Evolutionary conservation across 495 filamentous ascomycete species (phyloP), one percentile per base, ranked within the genome.

Genomic region (Penicillium bialowiezense): DNA sequence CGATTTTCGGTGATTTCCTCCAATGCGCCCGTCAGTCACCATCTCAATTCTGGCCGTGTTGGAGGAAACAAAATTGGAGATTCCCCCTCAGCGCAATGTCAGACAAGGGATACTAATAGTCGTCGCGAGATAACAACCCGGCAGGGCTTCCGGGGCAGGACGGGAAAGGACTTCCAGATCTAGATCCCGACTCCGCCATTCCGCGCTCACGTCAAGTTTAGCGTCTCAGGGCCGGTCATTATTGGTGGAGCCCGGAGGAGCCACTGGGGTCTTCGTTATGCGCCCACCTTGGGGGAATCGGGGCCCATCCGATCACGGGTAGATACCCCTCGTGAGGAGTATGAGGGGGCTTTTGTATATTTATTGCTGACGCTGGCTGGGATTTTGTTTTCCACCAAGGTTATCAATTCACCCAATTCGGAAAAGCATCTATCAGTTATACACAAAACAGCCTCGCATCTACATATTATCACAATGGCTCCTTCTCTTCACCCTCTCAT

Each of bases 401-500:
- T 26, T 4, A 4, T 26, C 23, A 26, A 26, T 26, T 26, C 23
- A 26, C 23, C 8, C 23, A 26, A 26, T 26, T 26, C 23, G 23
- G 23, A 26, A 26, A 26, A 3, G n/a, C n/a, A n/a, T 33, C 18
- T 35, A 41, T 21, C 13, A 18, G 17, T 23, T 13, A 26, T 9
- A 20, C 23, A n/a, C 28, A 19, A 7, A 13, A 15, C 15, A 28
- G n/a, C n/a, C n/a, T n/a, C n/a, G n/a, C n/a, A n/a, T n/a, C n/a
- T n/a, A n/a, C n/a, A n/a, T n/a, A n/a, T n/a, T n/a, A n/a, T 20
- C 44, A 56, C 18, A 34, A 67, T 67, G 63, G 49, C 55, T 7
- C 63, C 64, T 31, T 77, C 75, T 20, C 65, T 85, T 31, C 80
- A 85, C 67, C 80, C 81, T 47, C 64, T 78, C 34, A 56, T 85